Percentiles rank a stretch among this genome's conserved stretches.
These are phyloP conservation scores for Ceratocystis cacaofunesta DNA, from an alignment of 2,329 filamentous ascomycete species.

Conservation along the genomic window DNA sequence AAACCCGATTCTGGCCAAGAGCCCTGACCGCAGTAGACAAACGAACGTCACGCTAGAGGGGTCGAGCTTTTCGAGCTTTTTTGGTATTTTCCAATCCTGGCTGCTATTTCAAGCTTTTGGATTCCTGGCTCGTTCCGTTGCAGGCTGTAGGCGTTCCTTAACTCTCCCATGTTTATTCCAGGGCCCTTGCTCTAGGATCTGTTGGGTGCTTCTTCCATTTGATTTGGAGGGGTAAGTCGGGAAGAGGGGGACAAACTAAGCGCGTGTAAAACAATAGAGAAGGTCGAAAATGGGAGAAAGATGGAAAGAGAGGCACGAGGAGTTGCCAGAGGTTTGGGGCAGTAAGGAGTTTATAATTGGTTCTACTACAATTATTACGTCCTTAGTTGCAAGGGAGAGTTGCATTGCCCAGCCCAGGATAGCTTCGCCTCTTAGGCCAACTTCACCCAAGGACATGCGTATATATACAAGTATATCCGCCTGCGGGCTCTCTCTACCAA, in stretches of 20 bases:
- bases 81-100: not conserved
- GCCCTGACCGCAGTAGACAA: not conserved
- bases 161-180: not conserved
- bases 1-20: not conserved
- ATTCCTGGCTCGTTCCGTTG: not conserved
- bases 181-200: not conserved
- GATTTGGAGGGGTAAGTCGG: not conserved
- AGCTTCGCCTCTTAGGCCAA: too few species aligned
- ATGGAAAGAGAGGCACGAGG: not conserved
- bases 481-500: too few species aligned
- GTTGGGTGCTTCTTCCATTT: not conserved
- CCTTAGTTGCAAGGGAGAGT: not conserved
- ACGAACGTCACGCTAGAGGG: conserved; percentile 2
- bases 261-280: not conserved
- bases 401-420: too few species aligned
- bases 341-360: not conserved
- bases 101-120: conserved; percentile 3
- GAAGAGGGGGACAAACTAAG: not conserved
- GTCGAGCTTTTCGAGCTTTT: conserved; percentile 3
- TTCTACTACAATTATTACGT: not conserved
- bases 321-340: not conserved
- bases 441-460: too few species aligned
- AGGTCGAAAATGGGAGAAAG: not conserved
- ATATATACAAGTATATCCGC: too few species aligned
- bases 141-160: not conserved